Evolutionary conservation across 1,139 yeast genomes (phyloP).

Genomic region (Yamadazyma siamensis): DNA sequence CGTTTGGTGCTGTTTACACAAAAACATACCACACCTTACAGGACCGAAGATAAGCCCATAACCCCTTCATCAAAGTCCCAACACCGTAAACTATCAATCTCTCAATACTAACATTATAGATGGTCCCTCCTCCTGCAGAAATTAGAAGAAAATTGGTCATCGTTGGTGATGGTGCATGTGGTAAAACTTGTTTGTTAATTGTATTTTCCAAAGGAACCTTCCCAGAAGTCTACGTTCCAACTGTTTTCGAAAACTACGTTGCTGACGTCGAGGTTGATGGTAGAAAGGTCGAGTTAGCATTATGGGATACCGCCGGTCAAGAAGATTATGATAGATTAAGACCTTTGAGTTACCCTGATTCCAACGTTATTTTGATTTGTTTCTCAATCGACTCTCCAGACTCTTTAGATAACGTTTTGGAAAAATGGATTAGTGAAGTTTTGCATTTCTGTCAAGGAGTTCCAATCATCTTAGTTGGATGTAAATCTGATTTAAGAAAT

Average conservation of each 20-base stretch:
- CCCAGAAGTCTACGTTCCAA: conserved; percentile 94
- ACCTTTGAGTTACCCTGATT: conserved; percentile 90
- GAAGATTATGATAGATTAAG: conserved; percentile 95
- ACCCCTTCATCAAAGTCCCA: too few species aligned
- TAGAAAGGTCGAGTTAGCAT: conserved; percentile 87
- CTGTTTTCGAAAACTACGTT: conserved; percentile 92
- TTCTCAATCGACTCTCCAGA: conserved; percentile 91
- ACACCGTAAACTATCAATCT: too few species aligned
- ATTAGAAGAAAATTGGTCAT: conserved; percentile 78
- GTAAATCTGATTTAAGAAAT: conserved; percentile 86
- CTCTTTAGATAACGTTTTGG: conserved; percentile 88
- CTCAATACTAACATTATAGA: conserved; percentile 13
- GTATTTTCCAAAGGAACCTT: conserved; percentile 93
- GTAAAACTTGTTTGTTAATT: conserved; percentile 77
- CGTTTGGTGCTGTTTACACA: too few species aligned
- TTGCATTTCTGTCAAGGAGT: conserved; percentile 93
- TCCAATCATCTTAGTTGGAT: conserved; percentile 90
- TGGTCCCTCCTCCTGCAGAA: conserved; percentile 58
- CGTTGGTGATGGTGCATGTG: conserved; percentile 88
- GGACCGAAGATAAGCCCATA: too few species aligned
- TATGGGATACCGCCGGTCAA: conserved; percentile 99
- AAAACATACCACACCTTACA: too few species aligned
- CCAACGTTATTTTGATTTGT: conserved; percentile 88
- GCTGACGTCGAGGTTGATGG: conserved; percentile 95
- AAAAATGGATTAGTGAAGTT: conserved; percentile 93